Base-by-base conservation (phyloP, 202 grass and related monocot genomes). In the Sporobolus alterniflorus region DNA sequence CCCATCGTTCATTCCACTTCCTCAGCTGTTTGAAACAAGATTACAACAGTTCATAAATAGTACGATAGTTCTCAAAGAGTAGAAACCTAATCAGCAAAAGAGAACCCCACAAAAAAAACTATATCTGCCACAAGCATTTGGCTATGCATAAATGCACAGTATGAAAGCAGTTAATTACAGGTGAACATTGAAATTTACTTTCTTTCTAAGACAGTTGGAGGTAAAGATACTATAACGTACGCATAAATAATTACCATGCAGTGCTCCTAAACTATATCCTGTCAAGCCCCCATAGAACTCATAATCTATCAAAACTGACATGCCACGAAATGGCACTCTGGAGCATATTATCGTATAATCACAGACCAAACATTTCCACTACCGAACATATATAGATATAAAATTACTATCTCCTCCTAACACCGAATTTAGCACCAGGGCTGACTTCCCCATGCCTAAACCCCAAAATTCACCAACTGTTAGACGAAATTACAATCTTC, bases 1-100 rank as follows among this genome's bases (percentile, higher is more conserved):
- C 71, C 97, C 97, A 99, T 75, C 97, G 68, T 67, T 97, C 93
- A 4, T 99, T 99, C 97, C 97, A 99, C 82, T 99, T 99, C 72
- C 97, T 83, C 73, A 99, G 29, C 96, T 99, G 83, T 85, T 80
- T 44, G 22, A 82, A 26, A 76, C 44, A 73, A 70, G 24, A 33
- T 34, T 22, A 60, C 41, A 83, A 50, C 29, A 76, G 11, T 64
- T 66, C 22, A 73, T 52, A 64, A 82, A 74, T 61, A 66, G 59
- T n/a, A 71, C 40, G 17, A 16, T 39, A 67, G 46, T 16, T 40
- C 1, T 71, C 46, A 44, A 6, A 82, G 61, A 13, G 21, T 46
- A 87, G 7, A 76, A 57, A 26, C 70, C 22, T 75, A 64, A 64
- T 48, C 34, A 16, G 33, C 33, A 56, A 54, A 78, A 34, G 8